A percentile compares a stretch with the other conserved stretches of the same genome.
Evolutionary conservation across 352 stramenopile genomes (phyloP).

Genomic region (Globisporangium spiculum): DNA sequence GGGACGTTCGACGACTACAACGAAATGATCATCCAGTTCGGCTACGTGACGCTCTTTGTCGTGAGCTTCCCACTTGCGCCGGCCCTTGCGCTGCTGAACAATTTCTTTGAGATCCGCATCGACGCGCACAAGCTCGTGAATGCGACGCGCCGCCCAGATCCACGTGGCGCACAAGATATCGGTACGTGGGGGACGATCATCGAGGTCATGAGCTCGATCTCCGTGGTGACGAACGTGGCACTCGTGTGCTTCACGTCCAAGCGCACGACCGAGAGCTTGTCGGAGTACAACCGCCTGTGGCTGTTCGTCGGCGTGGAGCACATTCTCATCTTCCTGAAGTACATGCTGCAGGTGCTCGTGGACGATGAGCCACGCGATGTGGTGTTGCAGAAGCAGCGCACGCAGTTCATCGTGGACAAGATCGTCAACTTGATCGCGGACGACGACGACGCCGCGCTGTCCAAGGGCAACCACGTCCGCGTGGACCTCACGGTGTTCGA

Average conservation of each 20-base stretch:
- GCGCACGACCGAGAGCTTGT: slow-evolving; percentile 43
- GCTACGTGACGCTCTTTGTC: slow-evolving; percentile 94
- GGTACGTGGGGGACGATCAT: slow-evolving; percentile 92
- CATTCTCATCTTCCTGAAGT: slow-evolving; percentile 64
- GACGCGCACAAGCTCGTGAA: slow-evolving; percentile 86
- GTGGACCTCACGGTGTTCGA: slow-evolving; percentile 80
- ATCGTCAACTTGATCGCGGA: slow-evolving; percentile 73
- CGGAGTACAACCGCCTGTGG: slow-evolving; percentile 46
- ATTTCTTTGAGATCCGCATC: slow-evolving; percentile 91
- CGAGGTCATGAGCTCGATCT: slow-evolving; percentile 83
- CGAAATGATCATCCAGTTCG: slow-evolving; percentile 88
- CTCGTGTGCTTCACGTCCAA: slow-evolving; percentile 91
- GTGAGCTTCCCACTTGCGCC: slow-evolving; percentile 90
- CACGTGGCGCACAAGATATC: slow-evolving; percentile 84
- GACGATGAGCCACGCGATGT: slow-evolving; percentile 72
- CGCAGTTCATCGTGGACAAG: slow-evolving; percentile 70
- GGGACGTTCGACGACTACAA: slow-evolving; percentile 86
- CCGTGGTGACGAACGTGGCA: slow-evolving; percentile 92
- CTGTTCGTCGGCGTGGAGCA: slow-evolving; percentile 71
- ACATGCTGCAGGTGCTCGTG: slow-evolving; percentile 60
- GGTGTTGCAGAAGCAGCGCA: slow-evolving; percentile 65
- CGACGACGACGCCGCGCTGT: slow-evolving; percentile 60
- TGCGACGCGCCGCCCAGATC: slow-evolving; percentile 66
- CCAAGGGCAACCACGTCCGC: slow-evolving; percentile 76
- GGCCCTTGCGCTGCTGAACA: slow-evolving; percentile 87